Evolutionary conservation across 768 basidiomycete species (phyloP).

Genomic region (Lactarius pseudohatsudake): DNA sequence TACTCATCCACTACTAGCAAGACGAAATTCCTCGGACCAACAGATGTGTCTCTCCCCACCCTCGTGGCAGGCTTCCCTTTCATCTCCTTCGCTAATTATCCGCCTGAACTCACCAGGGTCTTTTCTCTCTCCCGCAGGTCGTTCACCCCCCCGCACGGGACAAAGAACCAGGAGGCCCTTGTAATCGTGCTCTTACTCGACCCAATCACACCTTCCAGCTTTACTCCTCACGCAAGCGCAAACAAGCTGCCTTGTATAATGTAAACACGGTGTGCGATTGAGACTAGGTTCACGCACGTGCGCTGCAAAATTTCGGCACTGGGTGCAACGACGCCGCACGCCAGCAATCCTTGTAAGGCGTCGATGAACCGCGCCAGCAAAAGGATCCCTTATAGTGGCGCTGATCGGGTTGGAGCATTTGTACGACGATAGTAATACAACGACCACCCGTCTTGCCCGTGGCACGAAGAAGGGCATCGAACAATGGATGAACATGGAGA

Average conservation of each 20-base stretch:
- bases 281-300: constrained; percentile 65
- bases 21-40: constrained; percentile 84
- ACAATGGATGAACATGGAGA: no score
- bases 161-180: constrained; percentile 9
- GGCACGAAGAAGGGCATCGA: no score
- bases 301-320: constrained; percentile 37
- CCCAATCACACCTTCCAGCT: constrained; percentile 79
- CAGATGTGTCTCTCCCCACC: constrained; percentile 67
- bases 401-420: no score
- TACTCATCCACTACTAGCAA: constrained; percentile 39
- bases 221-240: constrained; percentile 56
- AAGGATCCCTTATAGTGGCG: no score
- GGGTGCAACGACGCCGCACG: background rate
- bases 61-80: constrained; percentile 57
- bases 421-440: no score
- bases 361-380: no score
- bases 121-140: no score
- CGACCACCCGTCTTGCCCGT: no score
- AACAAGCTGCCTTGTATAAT: constrained; percentile 60
- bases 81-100: no score
- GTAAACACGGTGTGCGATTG: constrained; percentile 52
- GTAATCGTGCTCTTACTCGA: constrained; percentile 62
- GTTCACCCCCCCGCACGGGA: no score
- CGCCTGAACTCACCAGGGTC: no score
- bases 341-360: background rate